Evolutionary conservation across 441 rosid species (phyloP).

Genomic region (Mallotus japonicus): DNA sequence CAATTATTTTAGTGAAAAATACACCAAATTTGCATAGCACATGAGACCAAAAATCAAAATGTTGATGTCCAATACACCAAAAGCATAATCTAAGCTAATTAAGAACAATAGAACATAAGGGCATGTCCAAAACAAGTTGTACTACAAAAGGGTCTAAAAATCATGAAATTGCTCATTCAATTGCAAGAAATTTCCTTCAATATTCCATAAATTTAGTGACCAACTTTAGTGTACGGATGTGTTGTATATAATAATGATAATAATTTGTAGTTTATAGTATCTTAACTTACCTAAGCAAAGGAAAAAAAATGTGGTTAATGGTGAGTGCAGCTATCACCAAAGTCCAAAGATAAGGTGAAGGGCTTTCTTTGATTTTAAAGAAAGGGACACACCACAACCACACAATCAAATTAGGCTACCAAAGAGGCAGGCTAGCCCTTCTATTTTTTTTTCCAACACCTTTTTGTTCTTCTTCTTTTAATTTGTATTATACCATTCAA

Average conservation of each 20-base stretch:
- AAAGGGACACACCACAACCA: conserved; percentile 16
- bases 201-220: neutral
- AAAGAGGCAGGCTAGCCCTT: neutral
- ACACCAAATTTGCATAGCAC: too few species aligned
- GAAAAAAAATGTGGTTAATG: neutral
- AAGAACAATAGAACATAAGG: too few species aligned
- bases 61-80: too few species aligned
- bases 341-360: neutral
- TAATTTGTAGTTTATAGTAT: too few species aligned
- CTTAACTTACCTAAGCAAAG: neutral
- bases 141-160: neutral
- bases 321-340: neutral
- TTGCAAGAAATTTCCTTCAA: neutral
- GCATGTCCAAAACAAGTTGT: neutral
- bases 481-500: neutral
- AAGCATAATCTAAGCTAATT: too few species aligned
- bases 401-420: neutral
- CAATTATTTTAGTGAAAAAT: too few species aligned
- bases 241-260: too few species aligned
- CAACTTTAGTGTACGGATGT: neutral
- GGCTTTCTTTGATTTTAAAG: conserved; percentile 26
- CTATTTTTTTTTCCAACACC: neutral
- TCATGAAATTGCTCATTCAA: neutral
- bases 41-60: too few species aligned
- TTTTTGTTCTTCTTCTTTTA: neutral